Conservation (phyloP, 192 early-diverging fungal species). For the Linnemannia hyalina region DNA sequence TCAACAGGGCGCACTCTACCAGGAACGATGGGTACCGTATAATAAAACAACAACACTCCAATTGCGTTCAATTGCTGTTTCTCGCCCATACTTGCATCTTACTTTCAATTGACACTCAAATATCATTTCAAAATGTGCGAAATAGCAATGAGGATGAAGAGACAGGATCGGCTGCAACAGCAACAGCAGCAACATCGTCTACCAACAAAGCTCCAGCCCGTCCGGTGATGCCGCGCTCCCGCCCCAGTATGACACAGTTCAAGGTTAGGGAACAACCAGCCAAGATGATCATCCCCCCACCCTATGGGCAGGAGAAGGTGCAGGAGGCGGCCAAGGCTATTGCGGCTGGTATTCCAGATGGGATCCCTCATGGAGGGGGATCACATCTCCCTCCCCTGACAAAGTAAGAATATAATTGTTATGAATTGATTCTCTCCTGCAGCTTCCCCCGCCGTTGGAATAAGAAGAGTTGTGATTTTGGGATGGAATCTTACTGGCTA, state of each 20-base stretch:
- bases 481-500: not conserved
- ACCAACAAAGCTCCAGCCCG: not conserved
- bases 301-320: conserved; percentile 34
- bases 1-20: conserved; percentile 22
- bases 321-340: conserved; percentile 40
- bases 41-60: not conserved
- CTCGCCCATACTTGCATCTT: not conserved
- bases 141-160: not conserved
- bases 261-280: conserved; percentile 25
- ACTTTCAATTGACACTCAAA: not conserved
- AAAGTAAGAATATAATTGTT: not conserved
- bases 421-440: not conserved
- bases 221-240: conserved; percentile 31
- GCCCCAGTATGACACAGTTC: conserved; percentile 38
- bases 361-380: conserved; percentile 17
- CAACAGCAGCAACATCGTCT: conserved; percentile 4
- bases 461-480: not conserved
- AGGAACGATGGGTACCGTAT: conserved; percentile 10
- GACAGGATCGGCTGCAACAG: not conserved
- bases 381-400: not conserved
- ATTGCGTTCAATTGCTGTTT: not conserved
- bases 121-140: not conserved
- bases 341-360: conserved; percentile 48
- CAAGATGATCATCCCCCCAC: conserved; percentile 50
- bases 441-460: not conserved